Evolutionary conservation across 1,284 basidiomycete genomes (phyloP), one percentile per base, ranked within the genome.

Genomic region (Mycosarcoma maydis): DNA sequence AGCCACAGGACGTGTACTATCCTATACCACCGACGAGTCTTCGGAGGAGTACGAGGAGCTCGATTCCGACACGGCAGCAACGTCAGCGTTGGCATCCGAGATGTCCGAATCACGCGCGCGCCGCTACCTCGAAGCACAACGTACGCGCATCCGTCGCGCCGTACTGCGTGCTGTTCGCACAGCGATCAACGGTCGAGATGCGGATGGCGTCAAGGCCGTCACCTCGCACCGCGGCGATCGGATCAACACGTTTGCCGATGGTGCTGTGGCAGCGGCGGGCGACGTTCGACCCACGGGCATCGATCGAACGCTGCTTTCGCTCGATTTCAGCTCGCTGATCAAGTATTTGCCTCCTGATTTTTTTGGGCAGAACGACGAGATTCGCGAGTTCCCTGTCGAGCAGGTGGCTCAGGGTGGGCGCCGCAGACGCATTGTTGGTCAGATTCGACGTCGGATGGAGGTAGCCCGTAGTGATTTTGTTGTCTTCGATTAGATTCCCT

Each of bases 331-430:
- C 41, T 61, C 69, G 26, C 40, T 76, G 6, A 57, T 80, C 66
- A 53, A 54, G 33, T 72, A 72, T 17, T 45, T 80, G 16, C 76
- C 78, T 1, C 61, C 60, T 2, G 75, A 78, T 17, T 67, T 80
- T 4, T 60, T 72, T 10, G 72, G 76, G 2, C 75, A 80, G 43
- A 68, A 75, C 36, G 79, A 73, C 46, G 70, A 73, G 30, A 73
- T 80, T 17, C 67, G 75, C 20, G 74, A 75, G 50, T 73, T 74
- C 39, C 75, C 73, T 10, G 78, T 81, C 8, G 79, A 81, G 44
- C 65, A 74, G 24, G 70, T 67, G 17, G 72, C 55, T 4, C 62
- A 60, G 40, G 75, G 72, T 17, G 68, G 68, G 19, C 64, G 77
- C 17, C 59, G 72, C 13, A 64, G 66, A 40, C 55, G 79, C 24